These are phyloP conservation scores for Amanita pseudoporphyria DNA, from an alignment of 768 basidiomycete genomes.

Conservation along the genomic window DNA sequence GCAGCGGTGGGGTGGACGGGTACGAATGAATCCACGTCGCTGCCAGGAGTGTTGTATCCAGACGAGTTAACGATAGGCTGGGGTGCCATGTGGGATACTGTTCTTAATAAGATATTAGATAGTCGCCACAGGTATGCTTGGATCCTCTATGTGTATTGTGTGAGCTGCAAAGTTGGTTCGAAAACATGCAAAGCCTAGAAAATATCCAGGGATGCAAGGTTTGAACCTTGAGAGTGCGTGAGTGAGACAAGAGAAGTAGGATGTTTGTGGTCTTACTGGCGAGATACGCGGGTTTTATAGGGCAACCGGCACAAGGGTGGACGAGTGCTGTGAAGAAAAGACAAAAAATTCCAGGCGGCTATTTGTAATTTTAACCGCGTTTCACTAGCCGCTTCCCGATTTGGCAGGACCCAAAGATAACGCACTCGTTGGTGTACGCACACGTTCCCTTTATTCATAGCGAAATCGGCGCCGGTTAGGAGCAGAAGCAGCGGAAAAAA, in stretches of 20 bases:
- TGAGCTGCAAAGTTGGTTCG: conserved; percentile 82
- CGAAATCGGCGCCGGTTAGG: no score
- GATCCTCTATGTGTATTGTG: conserved; percentile 85
- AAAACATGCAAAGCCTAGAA: conserved; percentile 78
- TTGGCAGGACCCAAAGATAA: not conserved
- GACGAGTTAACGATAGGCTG: conserved; percentile 39
- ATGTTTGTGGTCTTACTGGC: not conserved
- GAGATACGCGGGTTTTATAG: not conserved
- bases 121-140: conserved; percentile 72
- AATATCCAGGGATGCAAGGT: conserved; percentile 7
- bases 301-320: not conserved
- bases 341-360: not conserved
- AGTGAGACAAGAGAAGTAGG: not conserved
- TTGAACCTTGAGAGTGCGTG: not conserved
- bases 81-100: conserved; percentile 39
- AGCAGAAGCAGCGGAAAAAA: no score
- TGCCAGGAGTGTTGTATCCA: conserved; percentile 65
- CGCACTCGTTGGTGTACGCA: no score
- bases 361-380: not conserved
- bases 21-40: conserved; percentile 57
- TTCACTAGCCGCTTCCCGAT: not conserved
- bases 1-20: conserved; percentile 80
- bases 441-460: no score
- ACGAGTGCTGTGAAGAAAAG: not conserved
- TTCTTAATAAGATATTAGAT: conserved; percentile 38